A percentile compares a stretch with the other conserved stretches of the same genome.
phyloP scores from a whole-genome alignment of 768 basidiomycete genomes.

The Sarcodon sp. region DNA sequence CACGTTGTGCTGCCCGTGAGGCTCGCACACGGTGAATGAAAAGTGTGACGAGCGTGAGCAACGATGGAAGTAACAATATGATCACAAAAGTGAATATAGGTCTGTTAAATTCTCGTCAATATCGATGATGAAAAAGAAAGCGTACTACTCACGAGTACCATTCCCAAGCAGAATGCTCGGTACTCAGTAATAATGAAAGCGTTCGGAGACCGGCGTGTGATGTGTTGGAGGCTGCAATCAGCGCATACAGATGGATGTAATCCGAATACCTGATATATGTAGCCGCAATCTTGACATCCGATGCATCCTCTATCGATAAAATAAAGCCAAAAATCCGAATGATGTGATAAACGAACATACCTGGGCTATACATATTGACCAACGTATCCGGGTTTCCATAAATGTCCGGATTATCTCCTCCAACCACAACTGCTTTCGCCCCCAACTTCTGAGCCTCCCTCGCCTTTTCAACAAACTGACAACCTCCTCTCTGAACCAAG shows the following conservation, averaged over 20 bases:
- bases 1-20: slow-evolving; percentile 68
- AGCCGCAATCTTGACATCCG: slow-evolving; percentile 72
- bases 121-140: slow-evolving; percentile 1
- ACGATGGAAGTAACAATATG: slow-evolving; percentile 82
- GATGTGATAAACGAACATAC: slow-evolving; percentile 21
- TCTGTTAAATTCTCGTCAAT: slow-evolving; percentile 21
- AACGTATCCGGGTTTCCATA: slow-evolving; percentile 63
- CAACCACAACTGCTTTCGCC: slow-evolving; percentile 85
- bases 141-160: slow-evolving; percentile 70
- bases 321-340: slow-evolving; percentile 3
- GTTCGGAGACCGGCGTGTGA: slow-evolving; percentile 69
- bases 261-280: slow-evolving; percentile 84
- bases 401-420: slow-evolving; percentile 59
- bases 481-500: slow-evolving; percentile 78
- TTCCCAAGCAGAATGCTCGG: slow-evolving; percentile 77
- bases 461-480: slow-evolving; percentile 85
- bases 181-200: slow-evolving; percentile 62
- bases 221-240: slow-evolving; percentile 65
- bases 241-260: slow-evolving; percentile 53
- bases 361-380: slow-evolving; percentile 88
- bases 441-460: slow-evolving; percentile 41
- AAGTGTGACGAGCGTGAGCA: slow-evolving; percentile 80
- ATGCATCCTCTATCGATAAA: slow-evolving; percentile 54
- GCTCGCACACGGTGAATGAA: slow-evolving; percentile 82
- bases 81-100: slow-evolving; percentile 80